Conservation (phyloP, 1,284 basidiomycete species). For the Moesziomyces antarcticus region DNA sequence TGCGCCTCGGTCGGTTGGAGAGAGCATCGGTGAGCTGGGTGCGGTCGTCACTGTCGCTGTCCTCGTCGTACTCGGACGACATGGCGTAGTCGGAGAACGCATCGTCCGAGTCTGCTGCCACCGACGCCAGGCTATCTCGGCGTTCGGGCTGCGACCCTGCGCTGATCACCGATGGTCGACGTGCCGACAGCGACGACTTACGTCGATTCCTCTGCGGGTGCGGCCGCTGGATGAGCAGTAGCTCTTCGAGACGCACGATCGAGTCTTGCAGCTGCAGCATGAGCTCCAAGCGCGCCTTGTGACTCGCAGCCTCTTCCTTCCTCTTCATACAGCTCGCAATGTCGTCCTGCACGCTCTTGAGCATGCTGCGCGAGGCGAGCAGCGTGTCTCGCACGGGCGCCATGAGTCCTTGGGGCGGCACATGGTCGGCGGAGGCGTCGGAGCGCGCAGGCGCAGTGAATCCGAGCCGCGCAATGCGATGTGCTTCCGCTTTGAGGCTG, state of each 20-base stretch:
- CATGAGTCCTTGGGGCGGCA: conserved; percentile 22
- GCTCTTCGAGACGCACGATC: conserved; percentile 80
- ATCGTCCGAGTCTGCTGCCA: conserved; percentile 17
- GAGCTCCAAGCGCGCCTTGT: conserved; percentile 80
- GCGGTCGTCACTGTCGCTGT: conserved; percentile 21
- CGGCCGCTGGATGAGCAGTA: conserved; percentile 74
- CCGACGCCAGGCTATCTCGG: conserved; percentile 10
- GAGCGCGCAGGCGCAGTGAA: conserved; percentile 12
- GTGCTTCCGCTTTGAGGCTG: conserved; percentile 41
- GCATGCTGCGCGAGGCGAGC: conserved; percentile 66
- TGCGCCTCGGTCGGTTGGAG: conserved; percentile 12
- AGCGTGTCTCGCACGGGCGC: conserved; percentile 42
- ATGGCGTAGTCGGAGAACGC: conserved; percentile 30
- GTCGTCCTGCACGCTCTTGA: conserved; percentile 80
- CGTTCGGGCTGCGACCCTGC: conserved; percentile 9
- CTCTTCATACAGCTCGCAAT: conserved; percentile 79
- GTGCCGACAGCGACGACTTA: conserved; percentile 11
- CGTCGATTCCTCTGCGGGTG: conserved; percentile 2
- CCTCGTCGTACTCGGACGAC: conserved; percentile 41
- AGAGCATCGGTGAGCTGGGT: not conserved
- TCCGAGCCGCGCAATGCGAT: conserved; percentile 38
- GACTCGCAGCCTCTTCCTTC: conserved; percentile 76
- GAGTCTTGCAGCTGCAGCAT: conserved; percentile 89
- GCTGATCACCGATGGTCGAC: conserved; percentile 24
- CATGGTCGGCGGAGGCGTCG: not conserved